phyloP scores from a whole-genome alignment of 805 yeast species.

The Lipomyces yamadae region DNA sequence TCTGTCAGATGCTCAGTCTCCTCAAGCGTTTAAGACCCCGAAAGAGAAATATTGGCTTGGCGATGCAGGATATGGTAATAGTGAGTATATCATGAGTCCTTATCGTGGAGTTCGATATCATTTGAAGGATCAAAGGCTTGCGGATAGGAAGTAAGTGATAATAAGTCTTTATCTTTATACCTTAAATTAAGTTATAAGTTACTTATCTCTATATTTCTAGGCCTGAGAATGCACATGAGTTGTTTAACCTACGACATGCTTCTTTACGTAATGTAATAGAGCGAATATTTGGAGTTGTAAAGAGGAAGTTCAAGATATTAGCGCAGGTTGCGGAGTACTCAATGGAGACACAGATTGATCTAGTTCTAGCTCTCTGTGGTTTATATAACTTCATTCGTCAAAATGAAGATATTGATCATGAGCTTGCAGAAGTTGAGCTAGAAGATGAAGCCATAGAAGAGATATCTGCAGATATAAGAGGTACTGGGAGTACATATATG shows the following conservation, averaged over 20 bases:
- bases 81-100: too few relatives aligned
- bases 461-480: neutral
- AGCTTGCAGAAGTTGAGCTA: neutral
- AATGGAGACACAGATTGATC: neutral
- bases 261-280: conserved; percentile 1
- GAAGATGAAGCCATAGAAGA: neutral
- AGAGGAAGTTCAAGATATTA: conserved; percentile 1
- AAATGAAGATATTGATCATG: neutral
- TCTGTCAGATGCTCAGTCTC: too few relatives aligned
- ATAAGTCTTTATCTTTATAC: neutral
- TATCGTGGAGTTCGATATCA: too few relatives aligned
- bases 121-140: neutral
- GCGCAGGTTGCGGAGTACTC: neutral
- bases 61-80: too few relatives aligned
- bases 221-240: conserved; percentile 1
- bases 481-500: neutral
- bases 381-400: neutral
- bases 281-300: conserved; percentile 4
- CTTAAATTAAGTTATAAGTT: neutral
- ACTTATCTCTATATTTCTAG: neutral
- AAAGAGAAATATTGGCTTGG: too few relatives aligned
- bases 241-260: conserved; percentile 2
- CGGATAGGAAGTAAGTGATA: neutral
- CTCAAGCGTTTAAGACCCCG: too few relatives aligned
- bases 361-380: neutral